These are phyloP conservation scores for Paraphoma chrysanthemicola DNA, from an alignment of 2,329 filamentous ascomycete species.

Conservation along the genomic window DNA sequence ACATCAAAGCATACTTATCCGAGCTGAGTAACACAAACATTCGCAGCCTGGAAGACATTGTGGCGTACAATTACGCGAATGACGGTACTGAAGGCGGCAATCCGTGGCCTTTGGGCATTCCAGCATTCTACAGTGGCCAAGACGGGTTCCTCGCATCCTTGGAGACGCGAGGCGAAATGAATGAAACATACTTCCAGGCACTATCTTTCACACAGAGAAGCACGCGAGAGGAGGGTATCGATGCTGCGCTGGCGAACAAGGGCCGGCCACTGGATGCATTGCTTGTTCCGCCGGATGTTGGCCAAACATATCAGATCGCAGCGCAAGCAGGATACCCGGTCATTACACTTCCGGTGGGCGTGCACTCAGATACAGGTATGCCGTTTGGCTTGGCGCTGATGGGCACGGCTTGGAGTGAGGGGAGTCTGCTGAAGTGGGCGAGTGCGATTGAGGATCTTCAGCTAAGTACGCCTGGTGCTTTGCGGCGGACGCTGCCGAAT, in stretches of 20 bases:
- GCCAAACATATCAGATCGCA: conserved; percentile 71
- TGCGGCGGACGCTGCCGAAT: conserved; percentile 38
- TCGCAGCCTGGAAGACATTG: conserved; percentile 35
- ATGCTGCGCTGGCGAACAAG: conserved; percentile 65
- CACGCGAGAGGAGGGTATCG: conserved; percentile 71
- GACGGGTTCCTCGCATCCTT: conserved; percentile 72
- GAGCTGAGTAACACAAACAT: conserved; percentile 61
- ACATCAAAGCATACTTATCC: conserved; percentile 69
- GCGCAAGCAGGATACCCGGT: conserved; percentile 80
- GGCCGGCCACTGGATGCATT: conserved; percentile 64
- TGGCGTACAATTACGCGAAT: conserved; percentile 59
- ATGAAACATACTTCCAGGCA: conserved; percentile 73
- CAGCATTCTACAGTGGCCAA: conserved; percentile 66
- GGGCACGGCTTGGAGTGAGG: conserved; percentile 68
- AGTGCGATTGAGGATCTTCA: conserved; percentile 57
- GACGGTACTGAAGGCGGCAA: conserved; percentile 71
- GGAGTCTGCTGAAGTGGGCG: conserved; percentile 64
- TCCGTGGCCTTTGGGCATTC: conserved; percentile 59
- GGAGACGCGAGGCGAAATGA: conserved; percentile 64
- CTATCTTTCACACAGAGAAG: conserved; percentile 66
- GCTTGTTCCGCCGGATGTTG: conserved; percentile 72
- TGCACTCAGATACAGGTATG: conserved; percentile 55
- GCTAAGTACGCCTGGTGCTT: conserved; percentile 18
- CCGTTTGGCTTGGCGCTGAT: conserved; percentile 56
- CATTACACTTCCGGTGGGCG: conserved; percentile 71